phyloP scores from a whole-genome alignment of 2,329 filamentous ascomycete genomes.

The Tolypocladium nubicola region DNA sequence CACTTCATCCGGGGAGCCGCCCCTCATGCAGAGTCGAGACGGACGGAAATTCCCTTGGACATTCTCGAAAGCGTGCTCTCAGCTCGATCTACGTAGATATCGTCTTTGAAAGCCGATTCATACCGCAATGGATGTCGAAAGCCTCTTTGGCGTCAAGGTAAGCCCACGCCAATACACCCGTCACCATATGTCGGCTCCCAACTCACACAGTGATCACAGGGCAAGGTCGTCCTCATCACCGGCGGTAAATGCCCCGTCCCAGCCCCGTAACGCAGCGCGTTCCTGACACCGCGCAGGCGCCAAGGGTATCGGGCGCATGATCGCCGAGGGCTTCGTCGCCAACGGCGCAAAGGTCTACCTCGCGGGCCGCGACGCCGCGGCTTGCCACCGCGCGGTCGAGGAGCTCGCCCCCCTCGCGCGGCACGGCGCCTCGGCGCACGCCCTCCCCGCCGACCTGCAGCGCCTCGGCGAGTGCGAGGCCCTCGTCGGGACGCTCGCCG shows the following conservation, averaged over 20 bases:
- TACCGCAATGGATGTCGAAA: slow-evolving; percentile 38
- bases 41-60: not conserved
- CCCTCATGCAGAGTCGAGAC: not conserved
- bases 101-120: not conserved
- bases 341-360: slow-evolving; percentile 58
- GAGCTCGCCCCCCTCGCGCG: slow-evolving; percentile 41
- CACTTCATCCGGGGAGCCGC: not conserved
- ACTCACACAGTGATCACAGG: slow-evolving; percentile 20
- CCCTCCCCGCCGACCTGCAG: slow-evolving; percentile 56
- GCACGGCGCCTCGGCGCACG: slow-evolving; percentile 36
- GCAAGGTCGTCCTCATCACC: slow-evolving; percentile 48
- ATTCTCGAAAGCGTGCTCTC: not conserved
- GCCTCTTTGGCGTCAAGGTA: slow-evolving; percentile 50
- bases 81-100: not conserved
- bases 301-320: slow-evolving; percentile 59
- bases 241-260: slow-evolving; percentile 23
- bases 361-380: slow-evolving; percentile 48
- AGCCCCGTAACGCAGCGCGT: not conserved
- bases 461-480: slow-evolving; percentile 42
- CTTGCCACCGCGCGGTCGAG: slow-evolving; percentile 44
- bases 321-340: slow-evolving; percentile 52
- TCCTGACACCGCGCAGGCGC: slow-evolving; percentile 21
- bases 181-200: not conserved
- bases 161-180: slow-evolving; percentile 6
- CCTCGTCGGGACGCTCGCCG: slow-evolving; percentile 40